phyloP scores from a whole-genome alignment of 306 rosid genomes.

The Lotus japonicus region DNA sequence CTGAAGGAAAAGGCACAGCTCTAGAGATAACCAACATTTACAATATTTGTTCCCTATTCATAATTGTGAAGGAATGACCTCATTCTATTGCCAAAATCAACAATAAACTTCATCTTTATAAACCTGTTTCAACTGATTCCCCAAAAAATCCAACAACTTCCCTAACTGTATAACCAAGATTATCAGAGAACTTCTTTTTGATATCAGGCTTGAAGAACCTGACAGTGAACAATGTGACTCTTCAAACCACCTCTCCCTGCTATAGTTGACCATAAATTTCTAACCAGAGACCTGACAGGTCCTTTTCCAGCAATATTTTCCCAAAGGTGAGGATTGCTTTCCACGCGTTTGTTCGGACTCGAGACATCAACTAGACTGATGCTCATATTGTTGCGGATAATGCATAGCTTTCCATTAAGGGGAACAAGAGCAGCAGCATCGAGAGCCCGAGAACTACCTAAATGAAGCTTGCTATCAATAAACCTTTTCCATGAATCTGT shows the following conservation, averaged over 20 bases:
- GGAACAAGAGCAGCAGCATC: slow-evolving; percentile 98
- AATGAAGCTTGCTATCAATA: slow-evolving; percentile 95
- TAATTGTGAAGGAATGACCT: slow-evolving; percentile 46
- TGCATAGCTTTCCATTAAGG: slow-evolving; percentile 92
- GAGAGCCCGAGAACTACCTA: slow-evolving; percentile 80
- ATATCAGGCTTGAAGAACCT: slow-evolving; percentile 87
- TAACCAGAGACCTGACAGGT: slow-evolving; percentile 67
- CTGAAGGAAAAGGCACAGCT: slow-evolving; percentile 32
- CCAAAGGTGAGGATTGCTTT: slow-evolving; percentile 85
- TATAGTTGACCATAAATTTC: slow-evolving; percentile 81
- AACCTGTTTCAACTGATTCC: slow-evolving; percentile 15
- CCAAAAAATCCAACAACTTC: slow-evolving; percentile 12
- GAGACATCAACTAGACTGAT: slow-evolving; percentile 86
- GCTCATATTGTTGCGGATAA: slow-evolving; percentile 96
- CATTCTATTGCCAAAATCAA: slow-evolving; percentile 51
- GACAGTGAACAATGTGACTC: slow-evolving; percentile 98
- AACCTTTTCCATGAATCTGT: slow-evolving; percentile 90
- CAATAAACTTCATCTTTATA: slow-evolving; percentile 33
- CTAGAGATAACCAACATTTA: slow-evolving; percentile 49
- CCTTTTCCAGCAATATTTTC: slow-evolving; percentile 95
- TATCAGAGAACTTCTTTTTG: background rate
- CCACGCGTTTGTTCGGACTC: slow-evolving; percentile 61
- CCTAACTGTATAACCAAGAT: slow-evolving; percentile 27
- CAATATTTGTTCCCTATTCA: slow-evolving; percentile 59
- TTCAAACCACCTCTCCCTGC: slow-evolving; percentile 84